Base-by-base conservation (phyloP, 768 basidiomycete species). In the Suillus subalutaceus region DNA sequence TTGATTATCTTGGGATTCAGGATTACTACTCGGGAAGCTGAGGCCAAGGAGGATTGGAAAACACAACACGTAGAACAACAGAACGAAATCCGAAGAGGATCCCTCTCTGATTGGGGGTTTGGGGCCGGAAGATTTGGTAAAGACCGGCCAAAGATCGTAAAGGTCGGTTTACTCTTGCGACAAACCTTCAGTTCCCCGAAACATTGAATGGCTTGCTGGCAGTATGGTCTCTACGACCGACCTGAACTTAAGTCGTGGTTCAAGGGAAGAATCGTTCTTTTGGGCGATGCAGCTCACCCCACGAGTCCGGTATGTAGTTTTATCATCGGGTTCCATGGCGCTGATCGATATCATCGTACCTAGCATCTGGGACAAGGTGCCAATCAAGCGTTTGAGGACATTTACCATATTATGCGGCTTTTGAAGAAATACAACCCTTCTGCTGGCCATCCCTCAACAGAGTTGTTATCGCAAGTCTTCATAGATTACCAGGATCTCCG, bases 351-450 rank as follows among this genome's bases (percentile, higher is more conserved):
- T 7, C 26, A 57, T 63, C 9, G 35, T 43, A 44, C 41, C 35
- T 64, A 83, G 81, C 82, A 83, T 65, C 75, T 83, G 20, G 82
- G 82, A 2, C 82, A 83, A 73, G 82, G 82, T 37, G 81, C 82
- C 12, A 83, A 82, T 68, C 81, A 82, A 69, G 80, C 82, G 1
- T 78, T 81, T 65, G 82, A 83, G 66, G 82, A 83, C 67, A 71
- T 78, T 32, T 78, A 78, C 64, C 74, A 76, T 64, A 70, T 83
- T 32, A 69, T 76, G 13, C 73, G 73, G 1, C 74, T 80, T 13
- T 75, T 83, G 10, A 59, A 64, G 13, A 67, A 76, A 48, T 70
- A 81, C 69, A 76, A 77, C 64, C 74, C 79, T 0, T 62, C 67
- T 38, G 68, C 72, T 4, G 52, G n/a, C 20, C 35, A 71, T 13